phyloP scores from a whole-genome alignment of 305 asterid species.

The Fraxinus sp. region DNA sequence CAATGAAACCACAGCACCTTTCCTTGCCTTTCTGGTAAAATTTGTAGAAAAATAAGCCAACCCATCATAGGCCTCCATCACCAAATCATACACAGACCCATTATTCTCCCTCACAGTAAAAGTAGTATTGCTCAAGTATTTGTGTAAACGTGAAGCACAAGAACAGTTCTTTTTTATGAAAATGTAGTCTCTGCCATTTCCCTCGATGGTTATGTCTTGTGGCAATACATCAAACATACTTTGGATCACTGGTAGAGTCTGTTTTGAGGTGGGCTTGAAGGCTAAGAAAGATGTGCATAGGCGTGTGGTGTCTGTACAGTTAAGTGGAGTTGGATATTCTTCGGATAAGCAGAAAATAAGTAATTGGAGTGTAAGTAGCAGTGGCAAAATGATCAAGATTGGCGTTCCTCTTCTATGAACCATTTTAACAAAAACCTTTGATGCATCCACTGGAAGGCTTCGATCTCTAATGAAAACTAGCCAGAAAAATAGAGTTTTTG shows the following conservation, averaged over 20 bases:
- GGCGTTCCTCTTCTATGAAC: constrained; percentile 19
- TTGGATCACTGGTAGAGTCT: constrained; percentile 55
- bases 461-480: background rate
- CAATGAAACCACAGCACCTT: constrained; percentile 77
- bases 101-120: constrained; percentile 64
- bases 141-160: constrained; percentile 54
- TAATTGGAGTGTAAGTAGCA: constrained; percentile 9
- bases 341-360: constrained; percentile 30
- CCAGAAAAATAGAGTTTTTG: constrained; percentile 24
- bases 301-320: constrained; percentile 76
- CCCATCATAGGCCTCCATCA: constrained; percentile 65
- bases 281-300: constrained; percentile 80
- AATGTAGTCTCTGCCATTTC: constrained; percentile 65
- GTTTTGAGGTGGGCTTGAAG: constrained; percentile 66
- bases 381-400: constrained; percentile 34
- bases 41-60: constrained; percentile 72
- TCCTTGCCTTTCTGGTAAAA: constrained; percentile 62
- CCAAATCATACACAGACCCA: constrained; percentile 71
- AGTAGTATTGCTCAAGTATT: constrained; percentile 73
- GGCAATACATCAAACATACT: constrained; percentile 93
- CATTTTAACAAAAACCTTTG: constrained; percentile 40
- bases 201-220: constrained; percentile 70
- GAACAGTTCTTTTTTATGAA: constrained; percentile 88
- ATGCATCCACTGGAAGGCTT: background rate
- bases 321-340: constrained; percentile 50